Evolutionary conservation across 495 filamentous ascomycete genomes (phyloP).

Genomic region (Aspergillus taichungensis): DNA sequence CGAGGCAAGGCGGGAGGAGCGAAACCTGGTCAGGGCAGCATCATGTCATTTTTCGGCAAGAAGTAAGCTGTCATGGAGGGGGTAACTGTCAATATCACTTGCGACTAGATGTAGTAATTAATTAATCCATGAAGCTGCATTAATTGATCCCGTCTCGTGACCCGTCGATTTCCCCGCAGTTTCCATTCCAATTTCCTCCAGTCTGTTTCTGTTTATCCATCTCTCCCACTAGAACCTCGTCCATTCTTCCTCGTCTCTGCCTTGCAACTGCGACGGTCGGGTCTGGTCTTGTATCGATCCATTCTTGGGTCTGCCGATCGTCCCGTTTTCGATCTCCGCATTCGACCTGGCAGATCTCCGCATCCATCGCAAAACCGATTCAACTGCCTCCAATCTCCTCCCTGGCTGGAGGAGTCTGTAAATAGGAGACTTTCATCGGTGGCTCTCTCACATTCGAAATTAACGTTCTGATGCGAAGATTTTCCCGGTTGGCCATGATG

Average conservation of each 20-base stretch:
- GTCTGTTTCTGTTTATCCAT: too few species aligned
- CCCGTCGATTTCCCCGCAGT: neutral
- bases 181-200: neutral
- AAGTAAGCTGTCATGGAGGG: slow-evolving; percentile 38
- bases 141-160: too few species aligned
- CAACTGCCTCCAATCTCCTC: too few species aligned
- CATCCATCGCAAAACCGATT: too few species aligned
- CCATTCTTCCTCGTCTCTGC: slow-evolving; percentile 1
- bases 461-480: neutral
- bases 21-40: slow-evolving; percentile 71
- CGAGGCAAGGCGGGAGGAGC: slow-evolving; percentile 50
- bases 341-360: too few species aligned
- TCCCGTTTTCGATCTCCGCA: too few species aligned
- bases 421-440: too few species aligned
- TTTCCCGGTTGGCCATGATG: neutral
- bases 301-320: too few species aligned
- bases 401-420: too few species aligned
- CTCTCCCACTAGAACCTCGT: too few species aligned
- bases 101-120: neutral
- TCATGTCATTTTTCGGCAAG: slow-evolving; percentile 92
- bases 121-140: neutral
- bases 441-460: too few species aligned
- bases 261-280: neutral
- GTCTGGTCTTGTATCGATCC: too few species aligned
- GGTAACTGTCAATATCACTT: neutral